phyloP scores from a whole-genome alignment of 345 rosid species.

The Luvunga scandens region DNA sequence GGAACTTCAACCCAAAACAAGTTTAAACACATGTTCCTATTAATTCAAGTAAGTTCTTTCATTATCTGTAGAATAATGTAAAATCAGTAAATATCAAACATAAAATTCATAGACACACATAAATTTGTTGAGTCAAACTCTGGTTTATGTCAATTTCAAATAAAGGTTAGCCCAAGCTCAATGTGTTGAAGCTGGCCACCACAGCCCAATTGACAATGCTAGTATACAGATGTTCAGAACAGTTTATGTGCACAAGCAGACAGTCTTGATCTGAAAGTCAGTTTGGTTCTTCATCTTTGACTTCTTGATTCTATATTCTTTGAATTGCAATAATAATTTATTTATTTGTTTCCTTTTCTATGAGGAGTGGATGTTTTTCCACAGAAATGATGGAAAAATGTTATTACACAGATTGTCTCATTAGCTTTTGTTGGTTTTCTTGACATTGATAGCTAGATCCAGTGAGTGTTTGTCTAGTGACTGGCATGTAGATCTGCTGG shows the following conservation, averaged over 20 bases:
- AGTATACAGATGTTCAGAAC: neutral
- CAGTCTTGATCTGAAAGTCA: neutral
- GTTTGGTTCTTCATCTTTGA: neutral
- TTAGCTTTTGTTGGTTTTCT: neutral
- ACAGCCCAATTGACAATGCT: neutral
- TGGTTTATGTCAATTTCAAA: neutral
- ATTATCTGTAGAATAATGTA: neutral
- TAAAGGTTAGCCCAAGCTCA: neutral
- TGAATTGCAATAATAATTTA: neutral
- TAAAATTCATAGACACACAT: neutral
- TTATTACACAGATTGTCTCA: neutral
- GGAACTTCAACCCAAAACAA: neutral
- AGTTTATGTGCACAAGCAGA: neutral
- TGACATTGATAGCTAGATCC: neutral
- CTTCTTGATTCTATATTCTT: neutral
- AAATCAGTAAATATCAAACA: neutral
- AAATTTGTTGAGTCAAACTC: neutral
- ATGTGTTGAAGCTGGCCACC: neutral
- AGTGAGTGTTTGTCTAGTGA: slow-evolving; percentile 4
- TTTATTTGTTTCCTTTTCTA: neutral
- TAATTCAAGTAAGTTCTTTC: neutral
- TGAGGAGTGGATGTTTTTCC: neutral
- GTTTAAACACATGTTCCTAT: neutral
- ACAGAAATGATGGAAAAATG: neutral
- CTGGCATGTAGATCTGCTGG: slow-evolving; percentile 8